Evolutionary conservation across 2,329 filamentous ascomycete genomes (phyloP), one percentile per base, ranked within the genome.

Genomic region (Chaetomiaceae sp.): DNA sequence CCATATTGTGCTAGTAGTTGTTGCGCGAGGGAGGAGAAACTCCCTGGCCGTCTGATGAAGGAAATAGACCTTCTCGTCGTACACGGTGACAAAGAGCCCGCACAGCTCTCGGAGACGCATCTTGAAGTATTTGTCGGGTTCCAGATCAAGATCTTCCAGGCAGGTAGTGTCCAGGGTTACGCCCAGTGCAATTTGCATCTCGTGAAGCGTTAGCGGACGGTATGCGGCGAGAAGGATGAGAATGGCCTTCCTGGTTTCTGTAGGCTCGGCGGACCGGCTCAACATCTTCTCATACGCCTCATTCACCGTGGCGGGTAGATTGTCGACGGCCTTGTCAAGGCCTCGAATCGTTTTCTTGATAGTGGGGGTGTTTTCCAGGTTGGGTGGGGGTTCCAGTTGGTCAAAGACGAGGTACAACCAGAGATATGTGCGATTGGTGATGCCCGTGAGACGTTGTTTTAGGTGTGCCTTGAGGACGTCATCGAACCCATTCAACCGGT

Each of bases 401-500:
- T 66, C 52, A 11, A 68, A 64, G 2, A 68, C 56, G 44, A 69
- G 58, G 33, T 64, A 55, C 3, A 66, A 53, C 66, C 62, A 69
- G 3, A 69, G 61, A 39, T 68, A 69, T 0, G 64, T 69, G 4
- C 65, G 62, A 35, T 68, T 55, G 0, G 48, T 24, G 18, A 48
- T 47, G 4, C 47, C 39, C 15, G 52, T 46, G 27, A 63, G 42
- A 12, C 34, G 50, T 41, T 56, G 9, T 36, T 51, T 36, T 1
- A 65, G 14, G 22, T 4, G 22, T 0, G 18, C 15, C 27, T 27
- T 18, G n/a, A 15, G 33, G 4, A 37, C 18, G 17, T n/a, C n/a
- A n/a, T n/a, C n/a, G n/a, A n/a, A n/a, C n/a, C n/a, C n/a, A n/a
- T n/a, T n/a, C n/a, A 63, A 49, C 33, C 51, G 44, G 0, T 61